phyloP scores from a whole-genome alignment of 2,329 filamentous ascomycete species.

The Rugonectria rugulosa region DNA sequence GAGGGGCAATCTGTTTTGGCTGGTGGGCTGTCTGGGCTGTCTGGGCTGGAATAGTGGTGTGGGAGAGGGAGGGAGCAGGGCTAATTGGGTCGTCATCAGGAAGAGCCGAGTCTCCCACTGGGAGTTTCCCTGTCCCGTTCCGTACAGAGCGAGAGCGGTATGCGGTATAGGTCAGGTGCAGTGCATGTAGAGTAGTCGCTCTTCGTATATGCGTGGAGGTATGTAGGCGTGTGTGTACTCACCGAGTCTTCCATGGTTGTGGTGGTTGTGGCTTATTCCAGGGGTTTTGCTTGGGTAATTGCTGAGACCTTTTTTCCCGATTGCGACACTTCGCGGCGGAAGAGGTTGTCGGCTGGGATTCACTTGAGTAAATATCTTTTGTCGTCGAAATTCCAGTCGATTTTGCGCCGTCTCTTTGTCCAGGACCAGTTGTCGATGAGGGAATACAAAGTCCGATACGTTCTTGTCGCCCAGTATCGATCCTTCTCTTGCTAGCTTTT shows the following conservation, averaged over 20 bases:
- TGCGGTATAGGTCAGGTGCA: too few relatives aligned
- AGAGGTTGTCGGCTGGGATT: conserved; percentile 12
- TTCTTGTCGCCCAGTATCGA: background rate
- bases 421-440: conserved; percentile 1
- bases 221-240: conserved; percentile 19
- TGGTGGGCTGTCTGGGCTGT: conserved; percentile 7
- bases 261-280: too few relatives aligned
- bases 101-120: background rate
- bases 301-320: background rate
- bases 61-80: background rate
- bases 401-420: conserved; percentile 1
- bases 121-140: background rate
- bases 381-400: conserved; percentile 6
- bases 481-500: background rate
- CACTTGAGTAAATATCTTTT: background rate
- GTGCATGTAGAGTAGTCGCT: background rate
- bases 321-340: conserved; percentile 14
- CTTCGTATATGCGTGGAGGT: background rate
- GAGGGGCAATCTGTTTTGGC: conserved; percentile 4
- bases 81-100: too few relatives aligned
- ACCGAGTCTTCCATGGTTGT: conserved; percentile 38
- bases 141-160: background rate
- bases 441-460: background rate
- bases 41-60: conserved; percentile 2
- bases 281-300: background rate